phyloP scores from a whole-genome alignment of 768 basidiomycete genomes.

The Vararia minispora region DNA sequence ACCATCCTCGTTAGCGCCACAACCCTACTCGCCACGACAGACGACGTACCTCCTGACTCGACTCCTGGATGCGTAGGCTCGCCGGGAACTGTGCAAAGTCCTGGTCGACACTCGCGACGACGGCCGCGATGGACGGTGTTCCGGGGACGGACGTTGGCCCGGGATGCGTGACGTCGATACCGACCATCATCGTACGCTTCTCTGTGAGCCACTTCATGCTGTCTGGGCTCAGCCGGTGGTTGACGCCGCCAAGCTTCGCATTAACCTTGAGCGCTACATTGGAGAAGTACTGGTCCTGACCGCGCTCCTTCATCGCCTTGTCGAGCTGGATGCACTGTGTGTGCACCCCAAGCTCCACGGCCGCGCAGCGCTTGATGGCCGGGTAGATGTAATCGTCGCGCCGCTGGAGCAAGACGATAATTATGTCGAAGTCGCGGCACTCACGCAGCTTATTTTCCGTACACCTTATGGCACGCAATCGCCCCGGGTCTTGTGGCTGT shows the following conservation, averaged over 20 bases:
- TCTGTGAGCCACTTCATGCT: constrained; percentile 57
- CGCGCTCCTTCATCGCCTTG: constrained; percentile 45
- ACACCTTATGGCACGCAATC: constrained; percentile 29
- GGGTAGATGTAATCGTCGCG: constrained; percentile 71
- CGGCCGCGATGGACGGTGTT: constrained; percentile 74
- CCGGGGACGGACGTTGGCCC: constrained; percentile 55
- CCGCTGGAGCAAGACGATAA: constrained; percentile 59
- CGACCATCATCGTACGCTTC: constrained; percentile 71
- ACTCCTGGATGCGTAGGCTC: constrained; percentile 54
- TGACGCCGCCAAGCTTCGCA: constrained; percentile 72
- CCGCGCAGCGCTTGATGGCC: constrained; percentile 69
- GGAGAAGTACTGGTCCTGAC: constrained; percentile 73
- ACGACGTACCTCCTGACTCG: constrained; percentile 29
- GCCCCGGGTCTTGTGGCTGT: constrained; percentile 27
- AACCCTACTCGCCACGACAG: too few species aligned
- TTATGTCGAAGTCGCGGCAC: constrained; percentile 40
- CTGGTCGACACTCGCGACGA: constrained; percentile 66
- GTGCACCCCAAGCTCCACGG: constrained; percentile 61
- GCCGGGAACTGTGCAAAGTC: constrained; percentile 71
- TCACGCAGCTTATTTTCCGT: constrained; percentile 24
- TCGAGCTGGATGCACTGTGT: constrained; percentile 61
- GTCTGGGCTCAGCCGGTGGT: constrained; percentile 49
- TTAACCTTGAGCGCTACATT: constrained; percentile 79
- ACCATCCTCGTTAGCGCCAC: neutral
- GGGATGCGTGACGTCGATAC: constrained; percentile 79